Base-by-base conservation (phyloP, 164 flowering plant species). In the Tetrastigma voinierianum region DNA sequence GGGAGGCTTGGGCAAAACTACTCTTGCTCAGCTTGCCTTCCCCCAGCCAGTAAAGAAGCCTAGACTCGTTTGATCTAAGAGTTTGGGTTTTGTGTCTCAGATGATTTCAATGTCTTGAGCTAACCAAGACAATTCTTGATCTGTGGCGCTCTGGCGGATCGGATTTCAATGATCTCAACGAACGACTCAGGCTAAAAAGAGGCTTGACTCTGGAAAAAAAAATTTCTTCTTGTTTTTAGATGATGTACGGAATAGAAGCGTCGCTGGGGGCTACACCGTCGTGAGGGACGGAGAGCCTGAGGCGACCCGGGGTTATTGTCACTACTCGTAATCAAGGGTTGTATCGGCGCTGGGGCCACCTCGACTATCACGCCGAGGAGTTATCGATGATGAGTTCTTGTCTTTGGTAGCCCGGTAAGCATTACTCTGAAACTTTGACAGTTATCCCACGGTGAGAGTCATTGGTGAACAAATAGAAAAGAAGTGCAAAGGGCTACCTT, bases 181-280 rank as follows among this genome's bases (percentile, higher is more conserved):
- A 2, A 5, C 78, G 67, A 48, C 59, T 18, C 11, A 25, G 25
- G 0, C 44, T 70, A 3, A 49, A 40, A 40, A 40, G 61, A 16
- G 12, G n/a, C n/a, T n/a, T n/a, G 1, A 14, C 24, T 74, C 18
- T 32, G 15, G 10, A 45, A 53, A 17, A 69, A 49, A 11, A 69
- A 19, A 54, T 74, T 70, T 51, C 48, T 70, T 13, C 9, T 74
- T n/a, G 70, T n/a, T 74, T 44, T 14, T 74, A 1, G 78, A 74
- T 18, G 74, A 74, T 70, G 71, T 74, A 19, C 70, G 78, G 78
- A 58, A 70, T 19, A 66, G 52, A 32, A 53, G 8, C 44, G 62
- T 17, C 44, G 10, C 0, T 25, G 32, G 2, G 58, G 70, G 70
- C 13, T 9, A 43, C 1, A 16, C 4, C 15, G 23, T 51, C 2